A percentile compares a stretch with the other conserved stretches of the same genome.
These are phyloP conservation scores for Lachancea mirantina DNA, from an alignment of 805 yeast genomes.

Conservation along the genomic window DNA sequence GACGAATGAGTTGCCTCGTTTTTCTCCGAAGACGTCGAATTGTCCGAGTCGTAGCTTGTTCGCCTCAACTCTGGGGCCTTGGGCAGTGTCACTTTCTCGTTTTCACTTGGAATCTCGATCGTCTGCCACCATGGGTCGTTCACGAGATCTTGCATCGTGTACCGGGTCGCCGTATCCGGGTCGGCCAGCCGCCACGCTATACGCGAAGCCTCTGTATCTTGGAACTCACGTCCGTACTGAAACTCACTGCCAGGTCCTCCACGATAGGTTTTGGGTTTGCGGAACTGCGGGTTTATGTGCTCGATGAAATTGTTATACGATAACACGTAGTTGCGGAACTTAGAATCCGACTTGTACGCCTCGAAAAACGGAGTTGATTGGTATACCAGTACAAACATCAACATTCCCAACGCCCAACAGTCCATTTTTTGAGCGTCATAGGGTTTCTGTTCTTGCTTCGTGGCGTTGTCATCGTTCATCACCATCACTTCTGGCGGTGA, in stretches of 20 bases:
- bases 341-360: slow-evolving; percentile 41
- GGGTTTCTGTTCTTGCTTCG: slow-evolving; percentile 26
- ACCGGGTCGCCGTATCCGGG: slow-evolving; percentile 49
- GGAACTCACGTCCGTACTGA: slow-evolving; percentile 57
- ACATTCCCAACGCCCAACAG: slow-evolving; percentile 65
- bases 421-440: slow-evolving; percentile 67
- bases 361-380: slow-evolving; percentile 54
- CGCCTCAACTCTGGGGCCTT: slow-evolving; percentile 23
- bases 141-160: slow-evolving; percentile 46
- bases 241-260: slow-evolving; percentile 69
- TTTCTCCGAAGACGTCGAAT: slow-evolving; percentile 10
- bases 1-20: slow-evolving; percentile 9
- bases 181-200: slow-evolving; percentile 70
- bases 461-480: slow-evolving; percentile 33
- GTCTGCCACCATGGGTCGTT: slow-evolving; percentile 57
- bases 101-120: slow-evolving; percentile 40
- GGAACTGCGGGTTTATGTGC: slow-evolving; percentile 40
- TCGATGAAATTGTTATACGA: slow-evolving; percentile 37
- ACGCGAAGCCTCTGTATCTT: slow-evolving; percentile 54
- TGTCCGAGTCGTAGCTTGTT: slow-evolving; percentile 12
- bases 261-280: slow-evolving; percentile 36
- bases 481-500: slow-evolving; percentile 70
- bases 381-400: slow-evolving; percentile 53
- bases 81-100: slow-evolving; percentile 11
- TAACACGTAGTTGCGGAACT: slow-evolving; percentile 49